These are phyloP conservation scores for Diaporthe citrichinensis DNA, from an alignment of 2,329 filamentous ascomycete genomes.

Conservation along the genomic window DNA sequence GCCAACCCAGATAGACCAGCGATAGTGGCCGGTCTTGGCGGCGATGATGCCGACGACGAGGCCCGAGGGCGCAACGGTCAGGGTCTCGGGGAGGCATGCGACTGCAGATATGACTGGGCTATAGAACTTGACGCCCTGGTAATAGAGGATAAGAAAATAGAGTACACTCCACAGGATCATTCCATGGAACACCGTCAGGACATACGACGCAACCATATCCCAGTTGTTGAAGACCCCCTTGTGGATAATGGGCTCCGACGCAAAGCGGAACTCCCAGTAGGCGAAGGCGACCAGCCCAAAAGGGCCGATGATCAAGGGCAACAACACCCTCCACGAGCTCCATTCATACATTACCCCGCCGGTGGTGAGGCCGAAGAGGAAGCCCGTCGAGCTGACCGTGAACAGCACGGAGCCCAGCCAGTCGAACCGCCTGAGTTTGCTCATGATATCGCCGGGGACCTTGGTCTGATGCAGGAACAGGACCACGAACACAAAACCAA, in stretches of 20 bases:
- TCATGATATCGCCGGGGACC: conserved; percentile 59
- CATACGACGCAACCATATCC: conserved; percentile 57
- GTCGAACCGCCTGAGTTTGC: conserved; percentile 70
- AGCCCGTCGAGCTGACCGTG: conserved; percentile 68
- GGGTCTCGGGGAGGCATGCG: conserved; percentile 70
- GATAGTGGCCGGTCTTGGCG: conserved; percentile 70
- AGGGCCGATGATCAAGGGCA: conserved; percentile 71
- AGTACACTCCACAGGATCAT: conserved; percentile 67
- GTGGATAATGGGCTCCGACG: conserved; percentile 64
- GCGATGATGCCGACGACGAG: conserved; percentile 69
- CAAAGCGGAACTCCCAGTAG: conserved; percentile 66
- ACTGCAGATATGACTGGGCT: conserved; percentile 68
- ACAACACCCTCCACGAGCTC: conserved; percentile 72
- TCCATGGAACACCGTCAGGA: conserved; percentile 70
- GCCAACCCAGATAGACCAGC: conserved; percentile 72
- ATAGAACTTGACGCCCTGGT: conserved; percentile 67
- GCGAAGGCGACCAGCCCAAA: conserved; percentile 65
- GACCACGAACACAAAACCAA: conserved; percentile 61
- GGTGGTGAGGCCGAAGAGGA: conserved; percentile 75
- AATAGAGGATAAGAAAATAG: conserved; percentile 68
- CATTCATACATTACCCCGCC: conserved; percentile 77
- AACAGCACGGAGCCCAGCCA: conserved; percentile 75
- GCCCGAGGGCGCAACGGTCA: conserved; percentile 74
- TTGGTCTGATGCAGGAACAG: conserved; percentile 68
- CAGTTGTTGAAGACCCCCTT: conserved; percentile 62